Percentiles rank a stretch among this genome's conserved stretches.
These are phyloP conservation scores for Huntiella savannae DNA, from an alignment of 2,329 filamentous ascomycete species.

Conservation along the genomic window DNA sequence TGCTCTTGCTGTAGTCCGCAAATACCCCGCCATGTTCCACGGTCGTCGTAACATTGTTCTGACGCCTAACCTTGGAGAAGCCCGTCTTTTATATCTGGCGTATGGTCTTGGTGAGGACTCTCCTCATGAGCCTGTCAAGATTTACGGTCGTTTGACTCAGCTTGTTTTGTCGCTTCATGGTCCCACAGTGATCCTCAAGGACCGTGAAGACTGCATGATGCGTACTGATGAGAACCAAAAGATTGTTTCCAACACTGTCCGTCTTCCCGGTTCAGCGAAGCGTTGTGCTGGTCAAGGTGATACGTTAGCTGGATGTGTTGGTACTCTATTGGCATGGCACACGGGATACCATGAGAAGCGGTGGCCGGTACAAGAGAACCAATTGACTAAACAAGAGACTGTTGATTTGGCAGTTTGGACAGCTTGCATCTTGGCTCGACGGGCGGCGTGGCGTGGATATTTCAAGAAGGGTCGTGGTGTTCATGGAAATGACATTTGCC, in stretches of 20 bases:
- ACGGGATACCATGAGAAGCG: conserved; percentile 68
- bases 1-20: conserved; percentile 60
- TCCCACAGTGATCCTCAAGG: conserved; percentile 85
- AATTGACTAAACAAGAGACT: conserved; percentile 32
- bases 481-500: conserved; percentile 84
- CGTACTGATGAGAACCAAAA: too few relatives aligned
- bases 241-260: conserved; percentile 43
- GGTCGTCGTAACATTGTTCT: conserved; percentile 73
- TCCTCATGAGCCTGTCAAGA: conserved; percentile 20
- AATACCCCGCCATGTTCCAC: conserved; percentile 34
- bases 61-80: conserved; percentile 91
- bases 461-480: conserved; percentile 67
- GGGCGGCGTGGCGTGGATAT: conserved; percentile 78
- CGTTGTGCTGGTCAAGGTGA: conserved; percentile 88
- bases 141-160: conserved; percentile 45
- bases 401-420: conserved; percentile 68
- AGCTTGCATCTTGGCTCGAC: conserved; percentile 68
- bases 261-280: conserved; percentile 71
- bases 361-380: conserved; percentile 42
- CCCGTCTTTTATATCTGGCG: conserved; percentile 25
- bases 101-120: too few relatives aligned
- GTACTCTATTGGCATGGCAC: conserved; percentile 75
- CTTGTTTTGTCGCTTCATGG: conserved; percentile 64
- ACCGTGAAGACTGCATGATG: conserved; percentile 37
- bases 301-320: conserved; percentile 76